Base-by-base conservation (phyloP, 2,329 filamentous ascomycete genomes). In the Fusarium virguliforme region DNA sequence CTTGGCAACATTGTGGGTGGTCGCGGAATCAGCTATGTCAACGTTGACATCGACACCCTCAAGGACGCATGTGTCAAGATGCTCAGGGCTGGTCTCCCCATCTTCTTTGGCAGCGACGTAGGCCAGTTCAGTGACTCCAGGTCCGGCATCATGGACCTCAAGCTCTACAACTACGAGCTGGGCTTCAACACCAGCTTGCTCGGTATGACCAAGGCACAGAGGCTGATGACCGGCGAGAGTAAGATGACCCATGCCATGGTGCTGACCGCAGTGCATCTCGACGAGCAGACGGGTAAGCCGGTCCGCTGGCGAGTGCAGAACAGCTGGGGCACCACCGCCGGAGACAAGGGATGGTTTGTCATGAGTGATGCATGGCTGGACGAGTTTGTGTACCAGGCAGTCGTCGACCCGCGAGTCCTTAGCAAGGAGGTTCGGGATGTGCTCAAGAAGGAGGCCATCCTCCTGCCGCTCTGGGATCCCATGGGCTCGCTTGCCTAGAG, bases 201-300 rank as follows among this genome's bases (percentile, higher is more conserved):
- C 8, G 89, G 88, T 18, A 87, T 97, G 87, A 89, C 84, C 75
- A 97, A 97, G 81, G 91, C 92, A 1, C 88, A 94, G 75, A 85
- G 94, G 4, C 83, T 97, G 50, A 84, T 88, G 74, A 91, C 91
- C 0, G 90, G 92, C 10, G 94, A 97, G 82, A 91, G 88, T 60
- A 86, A 89, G 56, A 97, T 97, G 94, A 97, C 94, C 1, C 94
- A 97, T 76, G 94, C 94, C 5, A 97, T 97, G 94, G 93, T 97
- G 0, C 81, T 97, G 68, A 97, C 94, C 3, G 94, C 89, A 1
- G 94, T 97, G 50, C 94, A 97, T 77, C 79, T 97, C 3, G 91
- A 92, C 65, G 84, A 87, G 30, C 82, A 88, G 65, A 81, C 79
- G 1, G 90, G 89, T 1, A 87, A 89, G 80, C 86, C 89, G 3